Base-by-base conservation (phyloP, 306 rosid genomes). In the Argentina anserina region DNA sequence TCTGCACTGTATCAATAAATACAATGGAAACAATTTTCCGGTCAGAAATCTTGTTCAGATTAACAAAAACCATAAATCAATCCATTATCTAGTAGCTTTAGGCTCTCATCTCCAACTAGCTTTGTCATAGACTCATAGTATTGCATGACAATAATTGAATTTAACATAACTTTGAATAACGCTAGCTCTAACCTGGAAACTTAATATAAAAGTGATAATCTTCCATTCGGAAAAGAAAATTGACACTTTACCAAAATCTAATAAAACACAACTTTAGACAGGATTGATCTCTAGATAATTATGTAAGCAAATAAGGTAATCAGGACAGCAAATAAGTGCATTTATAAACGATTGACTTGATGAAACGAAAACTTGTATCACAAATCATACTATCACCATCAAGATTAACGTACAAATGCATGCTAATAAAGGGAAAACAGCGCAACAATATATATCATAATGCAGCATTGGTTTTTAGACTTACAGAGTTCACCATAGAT, bases 1-100 rank as follows among this genome's bases (percentile, higher is more conserved):
- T 33, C 75, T 52, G 34, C 29, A 75, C 80, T 76, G 52, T 70
- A 76, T 59, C 61, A 53, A 53, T 33, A 18, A 76, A 28, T 14
- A 25, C 7, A 52, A 4, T 31, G n/a, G 37, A 29, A 60, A 15
- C 23, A 5, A 5, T 29, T 29, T 7, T 29, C 12, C 1, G 6
- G 40, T 59, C 12, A 60, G 65, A 60, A 31, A 29, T 13, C 18
- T 26, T 58, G 34, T 28, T 26, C 34, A 8, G 26, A 26, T 23
- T 55, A 3, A 21, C 20, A 58, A 15, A 11, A 5, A 58, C 17
- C 31, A 25, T 53, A 23, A 9, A 53, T n/a, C n/a, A 7, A 47
- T 47, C 53, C 26, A 50, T 43, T n/a, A 50, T 50, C 28, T 50
- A 12, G n/a, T 50, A 26, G 28, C 21, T 15, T 46, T 21, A 15